Evolutionary conservation across 1,139 yeast genomes (phyloP), one percentile per base, ranked within the genome.

Genomic region (Zygosaccharomyces pseudobailii): DNA sequence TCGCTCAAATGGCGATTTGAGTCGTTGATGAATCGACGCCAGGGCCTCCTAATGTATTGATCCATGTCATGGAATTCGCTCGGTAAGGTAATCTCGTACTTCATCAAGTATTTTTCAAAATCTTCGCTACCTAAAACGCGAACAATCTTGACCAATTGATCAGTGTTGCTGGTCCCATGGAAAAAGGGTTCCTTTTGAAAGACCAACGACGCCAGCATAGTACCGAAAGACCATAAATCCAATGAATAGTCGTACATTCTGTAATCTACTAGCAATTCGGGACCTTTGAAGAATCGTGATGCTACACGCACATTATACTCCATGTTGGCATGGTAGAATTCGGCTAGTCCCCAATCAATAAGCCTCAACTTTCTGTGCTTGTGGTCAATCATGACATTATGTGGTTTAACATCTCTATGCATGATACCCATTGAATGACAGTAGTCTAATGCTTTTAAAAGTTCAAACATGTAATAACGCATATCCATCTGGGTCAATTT

Each of bases 331-430:
- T 94, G 98, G 67, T 94, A 94, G 64, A 90, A 92, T 68, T 94
- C 99, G 3, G 98, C 98, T 50, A 94, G 74, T 8, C 99, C 99
- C 98, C 98, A 94, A 72, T 94, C 99, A 56, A 94, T 94, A 55
- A 94, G 77, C 55, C 97, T 78, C 56, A 94, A 72, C 51, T 72
- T 73, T 59, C 79, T 78, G 56, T 75, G 75, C 46, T 80, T 80
- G 57, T 92, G 97, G 67, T 94, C 98, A 62, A 94, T 94, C 97
- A 94, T 92, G 41, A 94, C 94, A 64, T 94, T 94, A 66, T 94
- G 97, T 25, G 98, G 98, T 68, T 94, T 94, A 53, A 94, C 98
- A 69, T 94, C 99, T 66, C 99, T 76, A 69, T 94, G 99, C 87
- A 94, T 94, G 54, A 94, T 90, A 36, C 98, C 99, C 88, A 87